These are phyloP conservation scores for Penicillium flavigenum DNA, from an alignment of 495 filamentous ascomycete genomes.

Conservation along the genomic window DNA sequence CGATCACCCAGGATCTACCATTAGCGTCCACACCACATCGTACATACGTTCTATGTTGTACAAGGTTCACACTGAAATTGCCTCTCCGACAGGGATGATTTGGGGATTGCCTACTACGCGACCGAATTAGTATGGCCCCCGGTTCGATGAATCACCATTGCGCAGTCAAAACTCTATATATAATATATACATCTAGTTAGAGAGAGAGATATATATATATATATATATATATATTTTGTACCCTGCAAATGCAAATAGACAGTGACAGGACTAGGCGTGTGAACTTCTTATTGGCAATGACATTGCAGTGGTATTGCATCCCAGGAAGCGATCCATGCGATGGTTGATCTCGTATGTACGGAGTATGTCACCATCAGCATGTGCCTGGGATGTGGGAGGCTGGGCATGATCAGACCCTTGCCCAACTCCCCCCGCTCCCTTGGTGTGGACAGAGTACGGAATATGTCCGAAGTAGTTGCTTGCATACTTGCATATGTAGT, in stretches of 20 bases:
- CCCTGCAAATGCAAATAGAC: background rate
- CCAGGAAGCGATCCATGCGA: background rate
- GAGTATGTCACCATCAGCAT: no score
- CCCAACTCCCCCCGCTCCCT: background rate
- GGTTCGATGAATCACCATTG: background rate
- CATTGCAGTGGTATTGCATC: background rate
- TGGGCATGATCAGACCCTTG: conserved; percentile 3
- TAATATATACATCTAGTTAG: no score
- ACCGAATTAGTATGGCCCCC: background rate
- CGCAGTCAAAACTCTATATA: background rate
- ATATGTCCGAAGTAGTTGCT: background rate
- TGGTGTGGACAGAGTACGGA: background rate
- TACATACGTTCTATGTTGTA: background rate
- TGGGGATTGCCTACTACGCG: background rate
- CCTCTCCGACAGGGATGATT: conserved; percentile 2
- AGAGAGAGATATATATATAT: background rate
- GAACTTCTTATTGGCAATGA: background rate
- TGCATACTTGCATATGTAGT: conserved; percentile 1
- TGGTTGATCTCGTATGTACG: conserved; percentile 1
- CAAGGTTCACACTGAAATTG: background rate
- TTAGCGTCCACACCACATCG: conserved; percentile 17
- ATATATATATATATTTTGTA: background rate
- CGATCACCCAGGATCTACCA: conserved; percentile 30
- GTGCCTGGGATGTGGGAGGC: background rate
- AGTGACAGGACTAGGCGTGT: background rate